Percentiles rank a stretch among this genome's conserved stretches.
Conservation (phyloP, 2,329 filamentous ascomycete genomes). For the Aspergillus unguis region DNA sequence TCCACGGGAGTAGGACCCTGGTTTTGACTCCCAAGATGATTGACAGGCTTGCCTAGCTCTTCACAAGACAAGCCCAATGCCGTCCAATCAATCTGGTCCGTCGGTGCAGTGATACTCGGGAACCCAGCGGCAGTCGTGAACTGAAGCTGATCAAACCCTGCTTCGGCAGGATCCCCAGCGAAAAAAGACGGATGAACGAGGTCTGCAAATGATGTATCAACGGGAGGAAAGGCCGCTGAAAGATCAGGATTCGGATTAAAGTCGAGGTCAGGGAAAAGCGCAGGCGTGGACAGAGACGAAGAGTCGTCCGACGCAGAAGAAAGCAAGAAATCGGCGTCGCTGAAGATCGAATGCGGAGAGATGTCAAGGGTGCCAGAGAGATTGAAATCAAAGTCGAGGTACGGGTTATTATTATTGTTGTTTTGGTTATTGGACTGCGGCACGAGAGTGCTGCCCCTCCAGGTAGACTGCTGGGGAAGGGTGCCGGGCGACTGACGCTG, state of each 20-base stretch:
- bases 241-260: neutral
- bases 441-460: neutral
- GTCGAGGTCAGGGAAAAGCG: neutral
- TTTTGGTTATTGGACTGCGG: neutral
- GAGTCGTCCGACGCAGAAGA: neutral
- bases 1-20: neutral
- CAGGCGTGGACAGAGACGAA: constrained; percentile 1
- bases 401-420: neutral
- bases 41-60: neutral
- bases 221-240: constrained; percentile 14
- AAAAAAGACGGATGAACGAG: neutral
- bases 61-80: constrained; percentile 7
- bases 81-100: constrained; percentile 7
- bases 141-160: neutral
- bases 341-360: constrained; percentile 3
- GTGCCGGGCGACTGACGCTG: constrained; percentile 10
- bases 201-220: constrained; percentile 4
- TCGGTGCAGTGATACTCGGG: constrained; percentile 1
- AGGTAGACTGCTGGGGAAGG: constrained; percentile 4
- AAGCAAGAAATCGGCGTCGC: constrained; percentile 4
- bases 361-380: neutral
- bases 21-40: constrained; percentile 1
- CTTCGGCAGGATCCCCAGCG: constrained; percentile 5
- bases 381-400: neutral
- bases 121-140: constrained; percentile 4